Percentiles rank a stretch among this genome's conserved stretches.
These are phyloP conservation scores for Gossypioides kirkii DNA, from an alignment of 345 rosid genomes.

Conservation along the genomic window DNA sequence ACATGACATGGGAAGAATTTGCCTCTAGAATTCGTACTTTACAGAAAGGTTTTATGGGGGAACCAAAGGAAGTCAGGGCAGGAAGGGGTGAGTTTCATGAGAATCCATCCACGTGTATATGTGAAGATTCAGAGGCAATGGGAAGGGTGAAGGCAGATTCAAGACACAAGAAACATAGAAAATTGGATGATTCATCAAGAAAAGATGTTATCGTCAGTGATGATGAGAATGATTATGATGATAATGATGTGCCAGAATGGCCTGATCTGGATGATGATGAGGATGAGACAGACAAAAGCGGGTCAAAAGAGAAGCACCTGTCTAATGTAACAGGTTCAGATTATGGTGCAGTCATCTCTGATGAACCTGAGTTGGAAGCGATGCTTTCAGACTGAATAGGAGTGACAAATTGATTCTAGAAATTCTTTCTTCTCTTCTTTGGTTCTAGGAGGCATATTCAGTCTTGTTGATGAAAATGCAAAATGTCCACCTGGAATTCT, in stretches of 20 bases:
- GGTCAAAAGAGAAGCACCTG: constrained; percentile 32
- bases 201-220: constrained; percentile 35
- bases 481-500: neutral
- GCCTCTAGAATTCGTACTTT: constrained; percentile 60
- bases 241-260: constrained; percentile 52
- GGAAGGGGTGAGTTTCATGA: constrained; percentile 99
- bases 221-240: constrained; percentile 38
- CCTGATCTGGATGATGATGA: constrained; percentile 45
- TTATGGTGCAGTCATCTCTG: constrained; percentile 45
- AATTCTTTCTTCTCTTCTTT: neutral
- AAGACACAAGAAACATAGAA: constrained; percentile 42
- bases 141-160: constrained; percentile 34
- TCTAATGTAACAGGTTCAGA: constrained; percentile 50
- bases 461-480: neutral
- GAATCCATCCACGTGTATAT: constrained; percentile 87
- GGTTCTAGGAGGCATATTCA: neutral
- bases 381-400: constrained; percentile 65
- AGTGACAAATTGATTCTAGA: neutral
- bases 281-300: constrained; percentile 54
- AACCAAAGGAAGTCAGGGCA: constrained; percentile 83
- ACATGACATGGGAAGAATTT: constrained; percentile 86
- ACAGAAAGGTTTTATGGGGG: constrained; percentile 95
- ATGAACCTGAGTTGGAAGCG: constrained; percentile 79
- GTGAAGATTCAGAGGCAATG: constrained; percentile 55
- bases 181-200: constrained; percentile 26